Evolutionary conservation across 371 early-diverging fungal genomes (phyloP).

Genomic region (Circinella minor): DNA sequence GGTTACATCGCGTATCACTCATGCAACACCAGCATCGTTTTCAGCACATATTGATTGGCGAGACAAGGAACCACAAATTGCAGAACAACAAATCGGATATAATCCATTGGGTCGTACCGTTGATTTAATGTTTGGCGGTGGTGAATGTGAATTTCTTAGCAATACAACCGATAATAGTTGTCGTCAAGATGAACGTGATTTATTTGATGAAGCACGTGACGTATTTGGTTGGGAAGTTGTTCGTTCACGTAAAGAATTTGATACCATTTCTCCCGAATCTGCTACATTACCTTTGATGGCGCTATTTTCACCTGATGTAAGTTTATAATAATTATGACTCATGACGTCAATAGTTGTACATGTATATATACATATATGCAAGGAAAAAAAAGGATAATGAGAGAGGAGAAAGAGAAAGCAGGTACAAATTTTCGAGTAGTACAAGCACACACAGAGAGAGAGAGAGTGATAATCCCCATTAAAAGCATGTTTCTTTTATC

Average conservation of each 20-base stretch:
- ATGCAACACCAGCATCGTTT: constrained; percentile 85
- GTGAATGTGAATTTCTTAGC: constrained; percentile 83
- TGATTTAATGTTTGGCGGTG: constrained; percentile 94
- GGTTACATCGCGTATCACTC: constrained; percentile 91
- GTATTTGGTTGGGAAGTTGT: constrained; percentile 62
- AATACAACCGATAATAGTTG: constrained; percentile 66
- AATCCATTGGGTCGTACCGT: constrained; percentile 79
- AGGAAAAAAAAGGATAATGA: too few species aligned
- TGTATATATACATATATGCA: too few species aligned
- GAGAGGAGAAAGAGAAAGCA: too few species aligned
- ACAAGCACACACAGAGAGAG: too few species aligned
- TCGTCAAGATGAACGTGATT: constrained; percentile 70
- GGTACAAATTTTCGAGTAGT: too few species aligned
- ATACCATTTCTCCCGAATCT: constrained; percentile 37
- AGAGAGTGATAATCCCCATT: too few species aligned
- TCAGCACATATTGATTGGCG: constrained; percentile 83
- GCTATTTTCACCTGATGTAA: constrained; percentile 71
- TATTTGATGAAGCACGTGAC: constrained; percentile 58
- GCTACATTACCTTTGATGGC: constrained; percentile 73
- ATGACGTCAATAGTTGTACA: neutral
- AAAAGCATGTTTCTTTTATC: too few species aligned
- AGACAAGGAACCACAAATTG: constrained; percentile 82
- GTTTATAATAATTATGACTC: neutral
- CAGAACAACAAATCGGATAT: constrained; percentile 88
- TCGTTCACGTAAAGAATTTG: constrained; percentile 61